phyloP scores from a whole-genome alignment of 2,329 filamentous ascomycete genomes.

The Myriosclerotinia duriaeana region DNA sequence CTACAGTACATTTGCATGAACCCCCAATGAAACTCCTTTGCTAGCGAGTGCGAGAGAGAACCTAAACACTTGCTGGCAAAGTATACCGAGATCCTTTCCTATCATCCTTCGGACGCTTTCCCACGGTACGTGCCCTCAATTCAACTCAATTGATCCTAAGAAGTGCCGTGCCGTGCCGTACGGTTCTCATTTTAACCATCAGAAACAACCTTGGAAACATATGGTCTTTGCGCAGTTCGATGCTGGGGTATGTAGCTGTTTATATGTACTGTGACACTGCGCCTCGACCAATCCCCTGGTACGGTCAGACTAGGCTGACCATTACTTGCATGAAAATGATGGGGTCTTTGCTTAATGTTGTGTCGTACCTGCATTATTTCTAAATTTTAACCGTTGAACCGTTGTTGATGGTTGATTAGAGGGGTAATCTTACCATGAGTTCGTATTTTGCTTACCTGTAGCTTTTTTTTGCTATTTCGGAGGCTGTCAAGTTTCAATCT shows the following conservation, averaged over 20 bases:
- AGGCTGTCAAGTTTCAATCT: neutral
- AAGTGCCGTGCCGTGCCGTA: neutral
- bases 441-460: neutral
- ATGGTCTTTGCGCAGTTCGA: constrained; percentile 17
- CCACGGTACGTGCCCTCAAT: neutral
- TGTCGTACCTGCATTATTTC: neutral
- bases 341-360: neutral
- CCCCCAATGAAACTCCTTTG: neutral
- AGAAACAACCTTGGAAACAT: constrained; percentile 12
- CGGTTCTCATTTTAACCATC: constrained; percentile 14
- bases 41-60: neutral
- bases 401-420: neutral
- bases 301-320: neutral
- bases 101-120: neutral
- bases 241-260: constrained; percentile 1
- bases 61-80: no score
- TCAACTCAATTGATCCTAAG: neutral
- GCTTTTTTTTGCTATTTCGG: neutral
- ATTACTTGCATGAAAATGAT: constrained; percentile 7
- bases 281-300: constrained; percentile 2
- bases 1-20: neutral
- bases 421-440: neutral
- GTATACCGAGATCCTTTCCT: neutral
- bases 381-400: neutral
- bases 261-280: constrained; percentile 4